phyloP scores from a whole-genome alignment of 2,329 filamentous ascomycete genomes.

The Dryadomyces sulphureus region DNA sequence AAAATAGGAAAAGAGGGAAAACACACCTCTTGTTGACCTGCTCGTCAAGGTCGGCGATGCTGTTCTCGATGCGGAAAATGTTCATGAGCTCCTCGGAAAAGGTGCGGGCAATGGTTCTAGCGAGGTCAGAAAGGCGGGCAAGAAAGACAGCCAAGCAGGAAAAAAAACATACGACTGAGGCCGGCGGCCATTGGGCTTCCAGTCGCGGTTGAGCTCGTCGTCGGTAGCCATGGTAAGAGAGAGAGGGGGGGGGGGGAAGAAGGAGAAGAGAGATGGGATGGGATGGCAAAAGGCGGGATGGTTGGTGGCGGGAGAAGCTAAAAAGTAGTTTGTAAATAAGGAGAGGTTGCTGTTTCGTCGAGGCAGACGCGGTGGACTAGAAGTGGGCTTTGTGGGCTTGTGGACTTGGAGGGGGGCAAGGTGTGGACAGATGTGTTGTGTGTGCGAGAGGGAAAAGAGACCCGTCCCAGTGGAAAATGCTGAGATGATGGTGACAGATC shows the following conservation, averaged over 20 bases:
- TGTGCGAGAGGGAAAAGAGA: neutral
- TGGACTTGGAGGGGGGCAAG: neutral
- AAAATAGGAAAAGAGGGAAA: neutral
- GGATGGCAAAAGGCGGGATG: neutral
- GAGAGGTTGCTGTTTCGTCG: too few relatives aligned
- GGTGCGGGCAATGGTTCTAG: conserved; percentile 74
- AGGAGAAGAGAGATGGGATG: neutral
- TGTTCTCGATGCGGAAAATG: conserved; percentile 77
- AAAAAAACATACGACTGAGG: conserved; percentile 62
- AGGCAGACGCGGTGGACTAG: too few relatives aligned
- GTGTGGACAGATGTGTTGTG: neutral
- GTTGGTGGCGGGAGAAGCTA: neutral
- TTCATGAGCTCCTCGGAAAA: conserved; percentile 79
- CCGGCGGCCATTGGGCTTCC: conserved; percentile 63
- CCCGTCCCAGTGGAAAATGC: neutral
- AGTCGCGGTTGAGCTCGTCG: conserved; percentile 59
- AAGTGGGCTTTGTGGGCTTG: too few relatives aligned
- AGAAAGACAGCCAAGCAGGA: neutral
- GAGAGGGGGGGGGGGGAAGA: neutral
- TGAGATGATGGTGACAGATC: neutral
- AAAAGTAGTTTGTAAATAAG: neutral
- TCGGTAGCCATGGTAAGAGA: conserved; percentile 22
- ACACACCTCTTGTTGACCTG: conserved; percentile 66
- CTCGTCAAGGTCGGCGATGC: conserved; percentile 56
- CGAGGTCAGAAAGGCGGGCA: neutral